phyloP scores from a whole-genome alignment of 805 yeast species.

The Alloascoidea africana region DNA sequence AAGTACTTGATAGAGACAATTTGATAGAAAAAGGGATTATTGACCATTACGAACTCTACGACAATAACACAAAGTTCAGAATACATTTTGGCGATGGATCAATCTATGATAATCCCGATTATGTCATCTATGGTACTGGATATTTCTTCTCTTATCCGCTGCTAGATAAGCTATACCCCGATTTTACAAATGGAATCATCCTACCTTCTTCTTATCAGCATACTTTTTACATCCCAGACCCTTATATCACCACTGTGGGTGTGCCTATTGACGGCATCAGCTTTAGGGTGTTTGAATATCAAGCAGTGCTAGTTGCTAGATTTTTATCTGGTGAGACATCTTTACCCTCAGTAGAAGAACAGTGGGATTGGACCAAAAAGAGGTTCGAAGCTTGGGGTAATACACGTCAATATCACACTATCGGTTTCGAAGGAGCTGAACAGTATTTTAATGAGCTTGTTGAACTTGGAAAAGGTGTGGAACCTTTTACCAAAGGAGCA shows the following conservation, averaged over 20 bases:
- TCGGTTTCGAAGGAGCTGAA: slow-evolving; percentile 19
- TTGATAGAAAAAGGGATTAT: slow-evolving; percentile 18
- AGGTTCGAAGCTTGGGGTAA: slow-evolving; percentile 17
- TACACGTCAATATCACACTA: slow-evolving; percentile 18
- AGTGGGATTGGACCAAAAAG: slow-evolving; percentile 17
- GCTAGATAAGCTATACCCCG: slow-evolving; percentile 22
- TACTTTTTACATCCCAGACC: slow-evolving; percentile 39
- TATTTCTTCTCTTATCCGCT: slow-evolving; percentile 55
- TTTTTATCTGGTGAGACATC: slow-evolving; percentile 17
- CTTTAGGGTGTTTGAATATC: slow-evolving; percentile 26
- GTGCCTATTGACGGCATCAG: slow-evolving; percentile 31
- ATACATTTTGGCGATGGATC: slow-evolving; percentile 34
- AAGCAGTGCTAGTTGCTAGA: slow-evolving; percentile 21
- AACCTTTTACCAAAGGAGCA: slow-evolving; percentile 2
- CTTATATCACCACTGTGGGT: slow-evolving; percentile 49
- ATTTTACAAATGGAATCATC: slow-evolving; percentile 30
- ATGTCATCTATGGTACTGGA: slow-evolving; percentile 60
- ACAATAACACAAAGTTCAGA: slow-evolving; percentile 15
- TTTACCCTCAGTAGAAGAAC: slow-evolving; percentile 18
- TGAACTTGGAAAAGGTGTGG: slow-evolving; percentile 15
- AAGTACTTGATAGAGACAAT: slow-evolving; percentile 10
- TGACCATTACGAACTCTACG: slow-evolving; percentile 10
- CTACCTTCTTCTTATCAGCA: slow-evolving; percentile 45
- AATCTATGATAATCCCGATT: slow-evolving; percentile 31
- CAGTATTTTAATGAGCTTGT: slow-evolving; percentile 14